These are phyloP conservation scores for Allantophomopsis lycopodina DNA, from an alignment of 2,329 filamentous ascomycete species.

Conservation along the genomic window DNA sequence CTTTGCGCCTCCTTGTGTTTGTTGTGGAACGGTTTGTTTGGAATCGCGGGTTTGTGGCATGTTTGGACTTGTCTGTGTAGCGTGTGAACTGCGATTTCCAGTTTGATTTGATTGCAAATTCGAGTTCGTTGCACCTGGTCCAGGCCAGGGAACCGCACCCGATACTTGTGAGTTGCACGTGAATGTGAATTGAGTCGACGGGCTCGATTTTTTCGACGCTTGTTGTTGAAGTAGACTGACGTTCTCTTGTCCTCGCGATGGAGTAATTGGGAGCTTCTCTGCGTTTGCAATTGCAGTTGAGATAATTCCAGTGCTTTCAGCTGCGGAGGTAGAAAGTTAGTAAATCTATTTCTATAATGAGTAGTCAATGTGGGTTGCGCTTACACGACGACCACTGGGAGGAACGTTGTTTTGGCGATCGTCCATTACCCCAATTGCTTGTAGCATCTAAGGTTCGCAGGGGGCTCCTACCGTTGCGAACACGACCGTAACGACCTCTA, in stretches of 20 bases:
- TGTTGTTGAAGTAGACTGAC: conserved; percentile 65
- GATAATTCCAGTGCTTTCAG: conserved; percentile 64
- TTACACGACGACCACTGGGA: conserved; percentile 17
- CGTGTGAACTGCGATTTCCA: conserved; percentile 9
- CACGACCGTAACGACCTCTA: conserved; percentile 68
- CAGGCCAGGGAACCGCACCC: conserved; percentile 64
- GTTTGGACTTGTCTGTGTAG: conserved; percentile 18
- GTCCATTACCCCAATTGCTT: conserved; percentile 18
- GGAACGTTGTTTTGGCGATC: conserved; percentile 17
- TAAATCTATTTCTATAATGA: too few species aligned
- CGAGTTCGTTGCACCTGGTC: conserved; percentile 19
- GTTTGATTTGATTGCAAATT: too few species aligned
- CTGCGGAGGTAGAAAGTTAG: conserved; percentile 14
- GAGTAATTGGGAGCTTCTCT: conserved; percentile 48
- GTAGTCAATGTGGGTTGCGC: conserved; percentile 2
- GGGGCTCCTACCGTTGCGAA: conserved; percentile 45
- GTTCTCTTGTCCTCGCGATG: conserved; percentile 58
- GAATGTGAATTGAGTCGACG: conserved; percentile 89
- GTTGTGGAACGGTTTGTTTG: too few species aligned
- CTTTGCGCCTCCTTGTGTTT: conserved; percentile 14
- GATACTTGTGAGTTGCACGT: conserved; percentile 85
- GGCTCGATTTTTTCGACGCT: conserved; percentile 41
- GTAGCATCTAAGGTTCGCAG: conserved; percentile 43
- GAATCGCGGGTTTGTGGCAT: conserved; percentile 2
- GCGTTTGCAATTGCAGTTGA: conserved; percentile 85